Conservation (phyloP, 2,329 filamentous ascomycete genomes). For the Phaeosphaeria sp. region DNA sequence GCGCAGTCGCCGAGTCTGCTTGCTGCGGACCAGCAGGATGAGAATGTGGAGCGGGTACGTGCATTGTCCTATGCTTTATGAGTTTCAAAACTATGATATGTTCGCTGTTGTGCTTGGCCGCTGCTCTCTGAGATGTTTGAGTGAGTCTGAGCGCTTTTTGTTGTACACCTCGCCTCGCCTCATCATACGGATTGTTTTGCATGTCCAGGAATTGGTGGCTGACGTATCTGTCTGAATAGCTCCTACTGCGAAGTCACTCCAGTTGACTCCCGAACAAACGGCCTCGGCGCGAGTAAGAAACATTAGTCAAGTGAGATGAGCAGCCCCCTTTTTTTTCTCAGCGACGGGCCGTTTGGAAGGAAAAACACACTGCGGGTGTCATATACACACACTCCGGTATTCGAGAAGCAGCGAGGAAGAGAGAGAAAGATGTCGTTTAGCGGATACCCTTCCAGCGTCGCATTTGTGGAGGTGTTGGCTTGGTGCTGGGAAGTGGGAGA, state of each 20-base stretch:
- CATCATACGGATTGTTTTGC: not conserved
- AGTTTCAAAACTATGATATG: too few species aligned
- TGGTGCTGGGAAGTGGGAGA: not conserved
- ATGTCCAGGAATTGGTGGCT: slow-evolving; percentile 1
- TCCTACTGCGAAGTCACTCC: slow-evolving; percentile 9
- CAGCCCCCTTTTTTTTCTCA: not conserved
- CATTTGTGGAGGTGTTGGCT: not conserved
- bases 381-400: not conserved
- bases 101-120: slow-evolving; percentile 6
- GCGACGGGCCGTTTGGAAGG: not conserved
- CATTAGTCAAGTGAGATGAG: not conserved
- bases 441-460: not conserved
- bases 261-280: slow-evolving; percentile 13
- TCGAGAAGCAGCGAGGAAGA: not conserved
- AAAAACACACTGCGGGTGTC: too few species aligned
- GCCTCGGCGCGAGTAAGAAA: slow-evolving; percentile 7
- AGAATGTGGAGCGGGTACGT: slow-evolving; percentile 66
- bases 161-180: not conserved
- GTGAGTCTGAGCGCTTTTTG: slow-evolving; percentile 14
- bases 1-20: slow-evolving; percentile 69
- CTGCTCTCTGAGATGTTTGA: not conserved
- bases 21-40: slow-evolving; percentile 68
- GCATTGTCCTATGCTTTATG: slow-evolving; percentile 26
- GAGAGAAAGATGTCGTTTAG: not conserved
- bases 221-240: slow-evolving; percentile 7